phyloP scores from a whole-genome alignment of 805 yeast species.

The Candida insectalens region DNA sequence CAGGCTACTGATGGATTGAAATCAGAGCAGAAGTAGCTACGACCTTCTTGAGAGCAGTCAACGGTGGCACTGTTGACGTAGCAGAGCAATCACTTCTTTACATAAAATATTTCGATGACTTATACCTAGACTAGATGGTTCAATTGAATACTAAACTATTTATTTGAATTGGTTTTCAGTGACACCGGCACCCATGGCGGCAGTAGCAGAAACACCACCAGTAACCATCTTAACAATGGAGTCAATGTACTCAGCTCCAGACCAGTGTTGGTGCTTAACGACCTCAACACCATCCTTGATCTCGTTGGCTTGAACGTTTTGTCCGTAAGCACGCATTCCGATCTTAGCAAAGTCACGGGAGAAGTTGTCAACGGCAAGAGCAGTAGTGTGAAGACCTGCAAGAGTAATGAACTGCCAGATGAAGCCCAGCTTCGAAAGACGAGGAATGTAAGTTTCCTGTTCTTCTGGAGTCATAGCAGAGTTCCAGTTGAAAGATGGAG shows the following conservation, averaged over 20 bases:
- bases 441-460: slow-evolving; percentile 81
- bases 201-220: slow-evolving; percentile 92
- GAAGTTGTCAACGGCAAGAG: slow-evolving; percentile 81
- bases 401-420: slow-evolving; percentile 97
- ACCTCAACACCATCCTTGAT: slow-evolving; percentile 87
- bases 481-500: slow-evolving; percentile 98
- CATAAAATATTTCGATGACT: too few relatives aligned
- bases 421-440: slow-evolving; percentile 82
- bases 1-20: too few relatives aligned
- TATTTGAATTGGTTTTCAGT: slow-evolving; percentile 89
- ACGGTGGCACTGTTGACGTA: too few relatives aligned
- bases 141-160: too few relatives aligned
- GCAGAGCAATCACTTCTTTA: too few relatives aligned
- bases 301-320: slow-evolving; percentile 77
- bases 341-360: slow-evolving; percentile 65
- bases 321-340: slow-evolving; percentile 96
- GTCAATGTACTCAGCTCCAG: slow-evolving; percentile 96
- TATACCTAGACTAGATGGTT: too few relatives aligned
- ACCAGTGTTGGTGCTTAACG: slow-evolving; percentile 97
- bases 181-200: slow-evolving; percentile 98
- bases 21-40: too few relatives aligned
- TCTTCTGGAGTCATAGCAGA: slow-evolving; percentile 81
- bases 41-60: too few relatives aligned
- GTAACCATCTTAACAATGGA: slow-evolving; percentile 80
- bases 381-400: slow-evolving; percentile 95